phyloP scores from a whole-genome alignment of 2,329 filamentous ascomycete genomes.

The Teratosphaeria destructans region DNA sequence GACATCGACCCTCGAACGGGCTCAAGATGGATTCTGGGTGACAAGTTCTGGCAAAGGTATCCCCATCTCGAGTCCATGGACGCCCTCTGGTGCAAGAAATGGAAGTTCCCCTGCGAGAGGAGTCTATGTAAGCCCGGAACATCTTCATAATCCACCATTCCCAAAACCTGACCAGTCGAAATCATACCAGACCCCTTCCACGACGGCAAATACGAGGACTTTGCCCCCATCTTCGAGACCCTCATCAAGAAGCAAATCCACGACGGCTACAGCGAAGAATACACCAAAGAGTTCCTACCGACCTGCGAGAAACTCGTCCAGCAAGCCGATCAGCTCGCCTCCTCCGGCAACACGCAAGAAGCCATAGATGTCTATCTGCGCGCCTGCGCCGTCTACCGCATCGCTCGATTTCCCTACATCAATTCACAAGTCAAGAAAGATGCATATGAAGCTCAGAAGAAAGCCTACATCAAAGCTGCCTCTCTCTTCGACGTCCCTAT shows the following conservation, averaged over 20 bases:
- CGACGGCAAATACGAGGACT: slow-evolving; percentile 28
- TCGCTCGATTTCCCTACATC: slow-evolving; percentile 29
- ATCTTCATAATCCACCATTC: not conserved
- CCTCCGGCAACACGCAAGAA: slow-evolving; percentile 15
- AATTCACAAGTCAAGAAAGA: slow-evolving; percentile 24
- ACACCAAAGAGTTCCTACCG: slow-evolving; percentile 27
- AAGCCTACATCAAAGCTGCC: slow-evolving; percentile 27
- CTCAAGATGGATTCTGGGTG: slow-evolving; percentile 32
- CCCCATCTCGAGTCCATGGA: slow-evolving; percentile 51
- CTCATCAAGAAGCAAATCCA: slow-evolving; percentile 28
- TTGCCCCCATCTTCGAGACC: slow-evolving; percentile 28
- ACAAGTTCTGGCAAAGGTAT: slow-evolving; percentile 37
- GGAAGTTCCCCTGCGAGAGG: slow-evolving; percentile 24
- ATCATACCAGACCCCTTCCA: slow-evolving; percentile 20
- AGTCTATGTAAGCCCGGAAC: slow-evolving; percentile 9
- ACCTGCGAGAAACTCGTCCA: slow-evolving; percentile 22
- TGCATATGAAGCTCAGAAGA: slow-evolving; percentile 27
- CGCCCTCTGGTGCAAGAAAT: slow-evolving; percentile 37
- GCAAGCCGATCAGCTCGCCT: slow-evolving; percentile 16
- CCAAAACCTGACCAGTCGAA: slow-evolving; percentile 6
- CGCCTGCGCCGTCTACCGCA: slow-evolving; percentile 27
- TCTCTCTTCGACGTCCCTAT: slow-evolving; percentile 27
- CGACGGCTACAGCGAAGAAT: slow-evolving; percentile 29
- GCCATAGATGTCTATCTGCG: slow-evolving; percentile 27
- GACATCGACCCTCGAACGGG: slow-evolving; percentile 22